Conservation (phyloP, 1,284 basidiomycete genomes). For the Ceratobasidium sp. region DNA sequence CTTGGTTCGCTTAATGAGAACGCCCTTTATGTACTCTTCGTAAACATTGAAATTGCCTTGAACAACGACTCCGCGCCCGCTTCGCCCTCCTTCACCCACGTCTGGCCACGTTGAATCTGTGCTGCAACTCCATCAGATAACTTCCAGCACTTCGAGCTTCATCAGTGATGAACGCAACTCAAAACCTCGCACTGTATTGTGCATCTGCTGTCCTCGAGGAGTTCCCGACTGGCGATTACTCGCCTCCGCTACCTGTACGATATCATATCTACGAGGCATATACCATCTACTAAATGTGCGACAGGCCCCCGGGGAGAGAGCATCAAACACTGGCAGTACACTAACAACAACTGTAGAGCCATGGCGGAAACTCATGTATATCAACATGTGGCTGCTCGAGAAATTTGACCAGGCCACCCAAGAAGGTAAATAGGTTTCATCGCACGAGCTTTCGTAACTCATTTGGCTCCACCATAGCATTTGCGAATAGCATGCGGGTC, state of each 20-base stretch:
- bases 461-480: neutral
- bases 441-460: neutral
- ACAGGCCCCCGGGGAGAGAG: conserved; percentile 1
- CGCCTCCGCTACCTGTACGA: conserved; percentile 23
- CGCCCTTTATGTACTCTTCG: neutral
- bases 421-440: neutral
- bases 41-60: conserved; percentile 24
- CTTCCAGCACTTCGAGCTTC: neutral
- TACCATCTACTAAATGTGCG: neutral
- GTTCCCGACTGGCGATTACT: conserved; percentile 19
- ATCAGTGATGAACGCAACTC: conserved; percentile 26
- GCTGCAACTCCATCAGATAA: neutral
- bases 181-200: conserved; percentile 30
- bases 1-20: neutral
- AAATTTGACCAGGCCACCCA: conserved; percentile 33
- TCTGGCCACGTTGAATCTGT: neutral
- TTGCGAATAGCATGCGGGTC: conserved; percentile 17
- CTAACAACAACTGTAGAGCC: conserved; percentile 18
- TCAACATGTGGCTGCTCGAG: conserved; percentile 27
- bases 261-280: neutral
- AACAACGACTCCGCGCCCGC: neutral
- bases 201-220: conserved; percentile 31
- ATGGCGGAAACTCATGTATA: conserved; percentile 31
- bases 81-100: conserved; percentile 20
- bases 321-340: neutral